Evolutionary conservation across 139 green algal species (phyloP).

Genomic region (Chlorella sorokiniana): DNA sequence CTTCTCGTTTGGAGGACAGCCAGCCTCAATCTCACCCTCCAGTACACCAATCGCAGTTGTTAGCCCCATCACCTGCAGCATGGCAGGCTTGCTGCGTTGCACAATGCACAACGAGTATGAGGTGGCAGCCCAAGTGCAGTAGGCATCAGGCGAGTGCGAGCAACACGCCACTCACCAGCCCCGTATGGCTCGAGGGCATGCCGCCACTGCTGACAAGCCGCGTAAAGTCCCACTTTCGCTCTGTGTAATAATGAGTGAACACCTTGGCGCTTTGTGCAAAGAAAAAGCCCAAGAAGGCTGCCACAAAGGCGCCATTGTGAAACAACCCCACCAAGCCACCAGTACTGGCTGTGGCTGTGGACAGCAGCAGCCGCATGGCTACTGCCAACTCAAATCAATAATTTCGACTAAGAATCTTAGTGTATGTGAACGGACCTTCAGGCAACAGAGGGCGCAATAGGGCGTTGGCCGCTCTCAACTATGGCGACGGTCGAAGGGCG

Average conservation of each 20-base stretch:
- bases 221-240: slow-evolving; percentile 57
- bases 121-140: not conserved
- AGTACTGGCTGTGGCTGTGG: not conserved
- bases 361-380: slow-evolving; percentile 7
- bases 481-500: too few species aligned
- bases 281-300: slow-evolving; percentile 73
- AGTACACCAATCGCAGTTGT: slow-evolving; percentile 70
- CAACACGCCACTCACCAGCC: slow-evolving; percentile 51
- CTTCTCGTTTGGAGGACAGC: too few species aligned
- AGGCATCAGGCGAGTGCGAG: not conserved
- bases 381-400: too few species aligned
- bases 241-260: slow-evolving; percentile 67
- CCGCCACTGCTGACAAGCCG: slow-evolving; percentile 59
- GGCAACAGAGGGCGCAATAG: too few species aligned
- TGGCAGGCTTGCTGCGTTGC: not conserved
- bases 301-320: slow-evolving; percentile 63
- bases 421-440: too few species aligned
- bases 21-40: too few species aligned
- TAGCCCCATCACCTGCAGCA: slow-evolving; percentile 60
- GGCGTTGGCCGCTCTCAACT: too few species aligned
- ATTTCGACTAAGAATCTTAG: too few species aligned
- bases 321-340: slow-evolving; percentile 44
- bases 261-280: slow-evolving; percentile 74
- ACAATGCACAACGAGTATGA: not conserved
- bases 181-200: slow-evolving; percentile 83